Evolutionary conservation across 2,329 filamentous ascomycete species (phyloP).

Genomic region (Trichoderma gracile): DNA sequence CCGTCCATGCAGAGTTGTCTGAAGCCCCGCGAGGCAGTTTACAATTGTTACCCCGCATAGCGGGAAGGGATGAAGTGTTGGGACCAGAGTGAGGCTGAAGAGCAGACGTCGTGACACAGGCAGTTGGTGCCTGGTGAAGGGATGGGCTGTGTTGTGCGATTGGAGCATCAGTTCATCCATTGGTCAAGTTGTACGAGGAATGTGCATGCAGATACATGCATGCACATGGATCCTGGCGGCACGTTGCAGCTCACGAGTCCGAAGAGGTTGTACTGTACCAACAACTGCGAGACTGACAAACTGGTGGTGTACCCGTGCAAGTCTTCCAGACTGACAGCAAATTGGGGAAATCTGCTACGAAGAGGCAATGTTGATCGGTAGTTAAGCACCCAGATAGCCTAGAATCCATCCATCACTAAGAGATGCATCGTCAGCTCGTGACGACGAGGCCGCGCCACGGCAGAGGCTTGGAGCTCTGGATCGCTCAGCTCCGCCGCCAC

Average conservation of each 20-base stretch:
- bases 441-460: constrained; percentile 18
- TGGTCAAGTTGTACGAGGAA: neutral
- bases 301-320: too few species aligned
- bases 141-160: neutral
- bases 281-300: neutral
- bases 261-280: too few species aligned
- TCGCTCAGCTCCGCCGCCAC: neutral
- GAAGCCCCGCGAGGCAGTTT: constrained; percentile 18
- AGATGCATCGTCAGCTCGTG: constrained; percentile 19
- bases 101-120: neutral
- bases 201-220: neutral
- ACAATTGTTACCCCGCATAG: constrained; percentile 14
- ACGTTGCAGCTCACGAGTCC: constrained; percentile 1
- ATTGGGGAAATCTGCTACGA: too few species aligned
- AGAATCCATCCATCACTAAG: neutral
- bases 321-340: too few species aligned
- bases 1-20: neutral
- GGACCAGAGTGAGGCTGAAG: neutral
- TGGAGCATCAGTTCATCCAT: neutral
- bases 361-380: too few species aligned
- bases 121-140: neutral
- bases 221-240: neutral
- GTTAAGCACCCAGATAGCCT: neutral
- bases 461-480: constrained; percentile 19
- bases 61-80: neutral